A percentile compares a stretch with the other conserved stretches of the same genome.
Conservation (phyloP, 768 basidiomycete genomes). For the Termitomyces sp. region DNA sequence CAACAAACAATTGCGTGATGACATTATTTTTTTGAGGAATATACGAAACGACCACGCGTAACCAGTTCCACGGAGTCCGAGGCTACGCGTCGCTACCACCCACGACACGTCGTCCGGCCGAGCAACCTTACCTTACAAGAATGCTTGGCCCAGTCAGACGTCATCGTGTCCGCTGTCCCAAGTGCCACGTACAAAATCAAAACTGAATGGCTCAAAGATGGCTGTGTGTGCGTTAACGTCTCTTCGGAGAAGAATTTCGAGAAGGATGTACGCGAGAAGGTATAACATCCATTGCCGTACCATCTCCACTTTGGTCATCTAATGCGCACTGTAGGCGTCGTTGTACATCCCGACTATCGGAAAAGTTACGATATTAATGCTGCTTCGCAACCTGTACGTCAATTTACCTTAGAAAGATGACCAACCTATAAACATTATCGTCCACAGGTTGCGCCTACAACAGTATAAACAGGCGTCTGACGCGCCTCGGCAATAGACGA, state of each 20-base stretch:
- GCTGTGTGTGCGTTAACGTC: constrained; percentile 90
- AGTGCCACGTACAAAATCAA: constrained; percentile 79
- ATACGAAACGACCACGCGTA: constrained; percentile 79
- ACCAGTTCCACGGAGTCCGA: constrained; percentile 27
- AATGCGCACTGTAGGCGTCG: constrained; percentile 56
- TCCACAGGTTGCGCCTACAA: constrained; percentile 56
- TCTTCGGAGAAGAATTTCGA: constrained; percentile 97
- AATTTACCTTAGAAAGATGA: too few species aligned
- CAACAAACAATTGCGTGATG: not conserved
- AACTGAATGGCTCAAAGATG: constrained; percentile 87
- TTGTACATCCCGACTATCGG: constrained; percentile 96
- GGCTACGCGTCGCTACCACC: constrained; percentile 59
- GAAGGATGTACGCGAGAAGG: constrained; percentile 87
- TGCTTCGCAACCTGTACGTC: constrained; percentile 89
- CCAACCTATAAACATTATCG: too few species aligned
- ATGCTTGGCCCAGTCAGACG: constrained; percentile 82
- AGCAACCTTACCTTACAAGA: constrained; percentile 65
- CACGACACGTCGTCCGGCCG: constrained; percentile 78
- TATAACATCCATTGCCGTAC: constrained; percentile 23
- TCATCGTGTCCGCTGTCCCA: constrained; percentile 93
- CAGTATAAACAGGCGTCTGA: constrained; percentile 37
- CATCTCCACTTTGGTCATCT: not conserved
- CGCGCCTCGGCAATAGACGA: constrained; percentile 22
- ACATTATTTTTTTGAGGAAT: constrained; percentile 48
- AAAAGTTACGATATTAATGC: constrained; percentile 95